Conservation (phyloP, 1,284 basidiomycete species). For the Marasmius oreades region DNA sequence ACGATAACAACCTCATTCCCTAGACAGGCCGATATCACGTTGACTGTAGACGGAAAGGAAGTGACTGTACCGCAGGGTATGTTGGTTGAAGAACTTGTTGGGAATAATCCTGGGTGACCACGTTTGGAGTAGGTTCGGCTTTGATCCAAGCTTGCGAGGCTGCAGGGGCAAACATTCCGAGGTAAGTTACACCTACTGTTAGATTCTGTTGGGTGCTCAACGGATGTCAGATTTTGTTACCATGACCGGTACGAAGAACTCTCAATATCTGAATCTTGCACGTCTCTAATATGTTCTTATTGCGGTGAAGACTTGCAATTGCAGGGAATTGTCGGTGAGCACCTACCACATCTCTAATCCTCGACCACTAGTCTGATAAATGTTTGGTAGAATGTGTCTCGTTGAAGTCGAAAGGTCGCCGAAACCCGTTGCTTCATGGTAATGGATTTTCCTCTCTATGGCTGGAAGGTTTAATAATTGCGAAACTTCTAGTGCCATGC, state of each 20-base stretch:
- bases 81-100: constrained; percentile 22
- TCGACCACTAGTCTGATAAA: constrained; percentile 20
- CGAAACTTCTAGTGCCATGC: constrained; percentile 76
- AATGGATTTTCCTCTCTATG: constrained; percentile 3
- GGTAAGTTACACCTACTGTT: constrained; percentile 40
- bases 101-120: constrained; percentile 4
- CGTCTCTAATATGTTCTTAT: constrained; percentile 19
- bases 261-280: constrained; percentile 18
- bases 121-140: constrained; percentile 64
- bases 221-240: constrained; percentile 76
- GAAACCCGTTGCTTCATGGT: constrained; percentile 89
- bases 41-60: constrained; percentile 92
- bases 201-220: constrained; percentile 12
- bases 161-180: constrained; percentile 74
- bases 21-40: constrained; percentile 76
- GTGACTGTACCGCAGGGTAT: constrained; percentile 89
- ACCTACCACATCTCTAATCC: constrained; percentile 8
- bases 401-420: constrained; percentile 96
- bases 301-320: constrained; percentile 67
- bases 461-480: constrained; percentile 11
- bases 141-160: constrained; percentile 97
- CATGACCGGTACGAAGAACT: constrained; percentile 70
- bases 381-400: constrained; percentile 76
- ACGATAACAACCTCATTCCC: constrained; percentile 63
- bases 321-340: constrained; percentile 92